phyloP scores from a whole-genome alignment of 768 basidiomycete species.

The Termitomyces sp. region DNA sequence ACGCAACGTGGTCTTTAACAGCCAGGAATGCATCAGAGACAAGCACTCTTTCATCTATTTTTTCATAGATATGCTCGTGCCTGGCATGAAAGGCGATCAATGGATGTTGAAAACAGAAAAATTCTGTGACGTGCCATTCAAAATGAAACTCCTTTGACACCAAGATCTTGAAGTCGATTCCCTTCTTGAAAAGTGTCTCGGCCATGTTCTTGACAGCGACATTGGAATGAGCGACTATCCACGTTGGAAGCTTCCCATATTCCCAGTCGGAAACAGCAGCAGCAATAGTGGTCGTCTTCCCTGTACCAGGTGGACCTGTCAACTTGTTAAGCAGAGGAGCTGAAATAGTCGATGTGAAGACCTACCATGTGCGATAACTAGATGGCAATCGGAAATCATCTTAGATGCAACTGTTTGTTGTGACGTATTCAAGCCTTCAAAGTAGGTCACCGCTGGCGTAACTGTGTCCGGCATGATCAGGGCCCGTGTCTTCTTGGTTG shows the following conservation, averaged over 20 bases:
- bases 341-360: neutral
- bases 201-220: constrained; percentile 52
- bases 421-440: constrained; percentile 30
- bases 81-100: constrained; percentile 22
- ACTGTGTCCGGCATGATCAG: neutral
- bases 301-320: constrained; percentile 49
- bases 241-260: constrained; percentile 21
- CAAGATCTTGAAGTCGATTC: constrained; percentile 38
- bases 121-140: constrained; percentile 36
- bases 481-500: constrained; percentile 1
- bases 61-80: constrained; percentile 48
- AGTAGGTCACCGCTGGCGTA: neutral
- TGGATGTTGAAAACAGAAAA: neutral
- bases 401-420: constrained; percentile 33
- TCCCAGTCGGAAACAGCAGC: constrained; percentile 38
- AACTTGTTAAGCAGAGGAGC: neutral
- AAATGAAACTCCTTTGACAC: constrained; percentile 47
- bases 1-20: constrained; percentile 13
- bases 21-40: constrained; percentile 40
- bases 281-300: constrained; percentile 51
- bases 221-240: constrained; percentile 48
- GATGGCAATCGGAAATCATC: constrained; percentile 29
- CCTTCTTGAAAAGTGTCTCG: constrained; percentile 33
- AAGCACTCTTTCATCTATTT: constrained; percentile 31
- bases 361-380: constrained; percentile 39